Percentiles rank a stretch among this genome's conserved stretches.
Conservation (phyloP, 2,329 filamentous ascomycete species). For the Penicillium olsonii region DNA sequence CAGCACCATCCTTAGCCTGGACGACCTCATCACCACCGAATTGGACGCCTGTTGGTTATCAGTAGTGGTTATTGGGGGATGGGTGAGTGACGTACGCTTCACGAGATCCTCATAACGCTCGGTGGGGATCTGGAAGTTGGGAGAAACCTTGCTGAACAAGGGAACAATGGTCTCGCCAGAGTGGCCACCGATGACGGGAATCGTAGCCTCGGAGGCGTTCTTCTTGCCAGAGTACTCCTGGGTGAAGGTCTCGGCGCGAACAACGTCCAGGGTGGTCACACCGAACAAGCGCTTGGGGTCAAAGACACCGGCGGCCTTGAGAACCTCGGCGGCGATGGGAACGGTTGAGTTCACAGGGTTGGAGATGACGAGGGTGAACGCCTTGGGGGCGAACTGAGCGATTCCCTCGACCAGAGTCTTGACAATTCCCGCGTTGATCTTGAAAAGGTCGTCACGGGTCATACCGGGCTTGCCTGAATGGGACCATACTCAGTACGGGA, state of each 20-base stretch:
- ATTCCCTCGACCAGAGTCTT: conserved; percentile 87
- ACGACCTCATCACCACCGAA: conserved; percentile 98
- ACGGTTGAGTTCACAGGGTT: conserved; percentile 99
- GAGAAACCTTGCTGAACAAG: conserved; percentile 88
- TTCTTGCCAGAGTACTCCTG: conserved; percentile 79
- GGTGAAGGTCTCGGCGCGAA: conserved; percentile 96
- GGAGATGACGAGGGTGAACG: conserved; percentile 94
- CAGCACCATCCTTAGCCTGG: conserved; percentile 88
- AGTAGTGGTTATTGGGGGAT: conserved; percentile 7
- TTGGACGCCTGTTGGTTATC: conserved; percentile 65
- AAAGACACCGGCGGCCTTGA: conserved; percentile 91
- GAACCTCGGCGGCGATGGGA: conserved; percentile 93
- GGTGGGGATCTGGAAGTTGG: conserved; percentile 74
- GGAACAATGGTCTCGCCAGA: conserved; percentile 98
- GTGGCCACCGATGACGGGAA: conserved; percentile 95
- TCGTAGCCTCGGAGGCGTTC: conserved; percentile 77
- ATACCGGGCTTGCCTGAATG: conserved; percentile 91
- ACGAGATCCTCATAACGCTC: conserved; percentile 90
- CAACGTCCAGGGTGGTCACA: conserved; percentile 97
- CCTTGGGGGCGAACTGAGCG: conserved; percentile 86
- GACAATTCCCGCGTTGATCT: conserved; percentile 98
- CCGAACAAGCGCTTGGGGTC: conserved; percentile 95
- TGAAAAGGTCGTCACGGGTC: conserved; percentile 99
- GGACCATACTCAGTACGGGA: conserved; percentile 8
- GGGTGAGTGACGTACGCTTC: conserved; percentile 62